These are phyloP conservation scores for Thermoascus crustaceus DNA, from an alignment of 2,329 filamentous ascomycete species.

Conservation along the genomic window DNA sequence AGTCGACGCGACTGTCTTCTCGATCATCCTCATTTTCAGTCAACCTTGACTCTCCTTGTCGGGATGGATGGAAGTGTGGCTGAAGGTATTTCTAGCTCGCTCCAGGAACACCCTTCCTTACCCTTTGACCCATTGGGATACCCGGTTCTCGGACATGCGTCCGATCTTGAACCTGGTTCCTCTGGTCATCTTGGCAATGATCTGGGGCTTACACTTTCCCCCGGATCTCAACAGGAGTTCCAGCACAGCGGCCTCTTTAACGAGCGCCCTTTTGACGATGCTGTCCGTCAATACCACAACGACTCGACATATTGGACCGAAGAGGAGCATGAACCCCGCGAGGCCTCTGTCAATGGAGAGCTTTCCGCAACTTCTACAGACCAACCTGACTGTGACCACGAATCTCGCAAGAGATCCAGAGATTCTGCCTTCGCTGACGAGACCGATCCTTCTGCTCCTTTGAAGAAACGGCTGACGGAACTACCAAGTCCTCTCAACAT, in stretches of 20 bases:
- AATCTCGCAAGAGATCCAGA: constrained; percentile 16
- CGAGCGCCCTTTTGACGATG: background rate
- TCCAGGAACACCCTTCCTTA: constrained; percentile 15
- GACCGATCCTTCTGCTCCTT: constrained; percentile 7
- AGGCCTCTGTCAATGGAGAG: background rate
- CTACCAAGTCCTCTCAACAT: background rate
- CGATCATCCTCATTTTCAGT: background rate
- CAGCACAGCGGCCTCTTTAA: constrained; percentile 1
- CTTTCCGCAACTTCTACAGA: background rate
- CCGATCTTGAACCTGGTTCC: constrained; percentile 2
- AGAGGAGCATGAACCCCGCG: background rate
- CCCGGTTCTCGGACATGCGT: no score
- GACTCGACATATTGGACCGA: background rate
- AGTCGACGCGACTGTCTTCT: background rate
- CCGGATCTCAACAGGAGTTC: constrained; percentile 27
- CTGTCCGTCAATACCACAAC: background rate
- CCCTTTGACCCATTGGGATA: no score
- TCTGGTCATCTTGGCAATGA: constrained; percentile 23
- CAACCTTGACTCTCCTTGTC: constrained; percentile 2
- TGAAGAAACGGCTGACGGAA: constrained; percentile 15
- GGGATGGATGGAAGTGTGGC: constrained; percentile 19
- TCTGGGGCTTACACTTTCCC: constrained; percentile 38
- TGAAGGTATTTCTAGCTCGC: constrained; percentile 35
- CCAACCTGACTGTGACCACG: background rate
- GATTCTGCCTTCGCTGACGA: constrained; percentile 16